Conservation (phyloP, 768 basidiomycete genomes). For the Gautieria morchelliformis region DNA sequence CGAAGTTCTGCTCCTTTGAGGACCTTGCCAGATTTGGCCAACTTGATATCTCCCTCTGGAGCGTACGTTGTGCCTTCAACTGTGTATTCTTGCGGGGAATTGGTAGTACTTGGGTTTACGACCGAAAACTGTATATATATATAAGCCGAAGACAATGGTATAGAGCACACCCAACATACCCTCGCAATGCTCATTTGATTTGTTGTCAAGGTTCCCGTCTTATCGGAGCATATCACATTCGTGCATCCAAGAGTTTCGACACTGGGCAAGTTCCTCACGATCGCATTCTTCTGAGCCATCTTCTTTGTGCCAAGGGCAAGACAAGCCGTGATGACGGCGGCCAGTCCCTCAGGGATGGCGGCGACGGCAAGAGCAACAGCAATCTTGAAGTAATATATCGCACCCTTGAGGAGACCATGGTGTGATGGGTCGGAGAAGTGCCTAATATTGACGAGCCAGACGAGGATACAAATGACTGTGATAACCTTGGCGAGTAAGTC, state of each 20-base stretch:
- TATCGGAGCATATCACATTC: slow-evolving; percentile 98
- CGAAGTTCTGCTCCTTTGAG: slow-evolving; percentile 41
- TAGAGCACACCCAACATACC: slow-evolving; percentile 29
- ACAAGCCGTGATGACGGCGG: slow-evolving; percentile 96
- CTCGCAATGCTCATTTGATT: slow-evolving; percentile 95
- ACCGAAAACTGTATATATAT: slow-evolving; percentile 54
- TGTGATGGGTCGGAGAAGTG: slow-evolving; percentile 96
- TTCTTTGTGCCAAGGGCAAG: slow-evolving; percentile 95
- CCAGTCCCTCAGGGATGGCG: slow-evolving; percentile 97
- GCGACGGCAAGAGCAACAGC: slow-evolving; percentile 98
- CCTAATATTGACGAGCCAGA: slow-evolving; percentile 95
- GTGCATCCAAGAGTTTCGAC: slow-evolving; percentile 98
- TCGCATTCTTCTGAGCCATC: slow-evolving; percentile 98
- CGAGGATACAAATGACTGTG: slow-evolving; percentile 90
- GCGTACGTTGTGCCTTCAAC: slow-evolving; percentile 94
- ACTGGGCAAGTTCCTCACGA: slow-evolving; percentile 90
- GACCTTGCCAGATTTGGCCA: slow-evolving; percentile 49
- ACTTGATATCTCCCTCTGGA: slow-evolving; percentile 65
- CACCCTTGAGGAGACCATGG: slow-evolving; percentile 83
- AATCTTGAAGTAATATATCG: slow-evolving; percentile 99
- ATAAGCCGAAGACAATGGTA: neutral
- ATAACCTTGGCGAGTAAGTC: slow-evolving; percentile 98
- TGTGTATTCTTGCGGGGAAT: slow-evolving; percentile 54
- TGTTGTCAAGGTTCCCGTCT: slow-evolving; percentile 93
- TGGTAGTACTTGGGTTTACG: slow-evolving; percentile 42